A percentile compares a stretch with the other conserved stretches of the same genome.
Conservation (phyloP, 2,329 filamentous ascomycete genomes). For the Cladosporium sp. region DNA sequence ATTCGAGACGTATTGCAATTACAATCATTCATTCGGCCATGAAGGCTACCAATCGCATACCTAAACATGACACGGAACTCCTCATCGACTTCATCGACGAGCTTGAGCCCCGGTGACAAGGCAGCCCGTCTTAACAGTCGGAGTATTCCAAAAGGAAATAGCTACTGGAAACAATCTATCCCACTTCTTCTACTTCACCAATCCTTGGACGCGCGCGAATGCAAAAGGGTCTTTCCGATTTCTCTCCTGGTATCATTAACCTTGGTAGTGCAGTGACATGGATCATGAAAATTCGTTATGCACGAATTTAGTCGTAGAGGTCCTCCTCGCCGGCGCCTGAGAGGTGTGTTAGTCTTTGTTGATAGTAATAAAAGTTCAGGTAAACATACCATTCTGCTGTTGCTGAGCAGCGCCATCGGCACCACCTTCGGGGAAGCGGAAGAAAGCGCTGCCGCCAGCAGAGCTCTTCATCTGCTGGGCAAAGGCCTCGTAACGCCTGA, state of each 20-base stretch:
- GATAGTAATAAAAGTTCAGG: conserved; percentile 21
- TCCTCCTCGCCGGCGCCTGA: conserved; percentile 87
- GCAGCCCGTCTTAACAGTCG: not conserved
- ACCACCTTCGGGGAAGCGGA: conserved; percentile 80
- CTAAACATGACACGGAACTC: not conserved
- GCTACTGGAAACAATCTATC: conserved; percentile 6
- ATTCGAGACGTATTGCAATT: not conserved
- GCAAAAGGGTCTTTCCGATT: not conserved
- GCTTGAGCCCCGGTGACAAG: not conserved
- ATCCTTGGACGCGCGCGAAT: conserved; percentile 3
- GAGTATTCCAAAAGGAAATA: conserved; percentile 4
- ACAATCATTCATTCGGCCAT: not conserved
- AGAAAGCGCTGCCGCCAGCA: conserved; percentile 82
- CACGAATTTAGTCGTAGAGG: conserved; percentile 73
- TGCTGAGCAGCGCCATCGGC: conserved; percentile 35
- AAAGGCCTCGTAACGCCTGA: conserved; percentile 96
- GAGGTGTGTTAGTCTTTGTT: conserved; percentile 37
- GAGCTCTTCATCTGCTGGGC: conserved; percentile 99
- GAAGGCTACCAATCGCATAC: not conserved
- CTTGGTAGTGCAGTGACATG: not conserved
- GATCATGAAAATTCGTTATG: not conserved
- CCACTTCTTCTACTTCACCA: not conserved
- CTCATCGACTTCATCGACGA: not conserved
- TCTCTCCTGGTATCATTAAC: conserved; percentile 2
- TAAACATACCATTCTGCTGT: conserved; percentile 35